These are phyloP conservation scores for Boletus huronensis DNA, from an alignment of 768 basidiomycete species.

Conservation along the genomic window DNA sequence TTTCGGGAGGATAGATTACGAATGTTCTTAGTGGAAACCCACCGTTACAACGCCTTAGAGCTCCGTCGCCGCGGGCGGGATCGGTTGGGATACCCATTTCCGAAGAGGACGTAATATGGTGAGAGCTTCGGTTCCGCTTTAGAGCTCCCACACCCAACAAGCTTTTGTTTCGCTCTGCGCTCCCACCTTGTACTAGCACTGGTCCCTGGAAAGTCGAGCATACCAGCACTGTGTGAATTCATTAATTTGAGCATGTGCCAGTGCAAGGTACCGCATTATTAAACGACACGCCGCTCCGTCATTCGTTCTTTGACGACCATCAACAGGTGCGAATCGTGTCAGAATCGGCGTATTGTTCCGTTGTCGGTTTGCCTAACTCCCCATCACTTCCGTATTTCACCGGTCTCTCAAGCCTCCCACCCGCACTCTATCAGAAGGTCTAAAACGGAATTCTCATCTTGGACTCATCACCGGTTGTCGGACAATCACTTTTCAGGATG, in stretches of 20 bases:
- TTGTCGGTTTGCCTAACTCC: background rate
- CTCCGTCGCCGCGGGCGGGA: background rate
- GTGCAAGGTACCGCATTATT: background rate
- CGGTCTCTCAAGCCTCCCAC: background rate
- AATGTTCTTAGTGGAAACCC: background rate
- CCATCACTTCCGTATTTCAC: background rate
- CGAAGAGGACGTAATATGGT: background rate
- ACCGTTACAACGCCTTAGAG: background rate
- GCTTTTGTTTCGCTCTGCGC: background rate
- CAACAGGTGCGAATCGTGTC: too few species aligned
- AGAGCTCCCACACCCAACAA: background rate
- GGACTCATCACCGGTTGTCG: background rate
- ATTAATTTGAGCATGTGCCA: conserved; percentile 1
- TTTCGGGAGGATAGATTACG: background rate
- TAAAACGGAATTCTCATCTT: background rate
- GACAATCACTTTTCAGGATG: background rate
- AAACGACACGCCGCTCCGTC: background rate
- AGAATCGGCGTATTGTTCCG: background rate
- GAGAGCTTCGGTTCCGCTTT: conserved; percentile 1
- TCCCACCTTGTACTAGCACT: background rate
- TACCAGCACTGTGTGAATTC: background rate
- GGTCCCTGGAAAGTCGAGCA: background rate
- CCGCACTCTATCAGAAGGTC: background rate
- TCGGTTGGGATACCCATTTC: background rate
- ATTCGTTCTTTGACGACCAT: background rate